phyloP scores from a whole-genome alignment of 768 basidiomycete species.

The Coprinopsis cinerea region DNA sequence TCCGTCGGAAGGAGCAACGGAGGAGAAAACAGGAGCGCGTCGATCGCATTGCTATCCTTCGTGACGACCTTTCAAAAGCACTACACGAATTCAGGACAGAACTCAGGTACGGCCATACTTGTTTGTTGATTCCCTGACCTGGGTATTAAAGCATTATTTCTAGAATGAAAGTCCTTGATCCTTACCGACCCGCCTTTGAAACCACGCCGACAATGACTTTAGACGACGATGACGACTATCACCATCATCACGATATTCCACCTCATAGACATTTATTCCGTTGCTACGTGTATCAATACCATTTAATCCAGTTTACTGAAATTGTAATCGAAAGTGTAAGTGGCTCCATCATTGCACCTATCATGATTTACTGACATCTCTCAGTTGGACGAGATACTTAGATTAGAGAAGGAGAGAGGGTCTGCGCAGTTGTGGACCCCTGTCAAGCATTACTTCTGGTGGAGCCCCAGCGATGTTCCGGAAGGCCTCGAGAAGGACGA shows the following conservation, averaged over 20 bases:
- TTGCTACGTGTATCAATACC: slow-evolving; percentile 68
- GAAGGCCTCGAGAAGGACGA: slow-evolving; percentile 42
- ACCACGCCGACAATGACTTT: slow-evolving; percentile 10
- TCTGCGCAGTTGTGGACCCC: slow-evolving; percentile 55
- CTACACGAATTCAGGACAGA: slow-evolving; percentile 44
- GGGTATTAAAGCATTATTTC: neutral
- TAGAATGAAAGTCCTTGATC: slow-evolving; percentile 51
- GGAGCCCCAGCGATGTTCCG: slow-evolving; percentile 40
- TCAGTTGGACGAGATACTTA: slow-evolving; percentile 55
- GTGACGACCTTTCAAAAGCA: slow-evolving; percentile 26
- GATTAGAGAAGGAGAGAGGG: slow-evolving; percentile 44
- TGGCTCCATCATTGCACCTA: neutral
- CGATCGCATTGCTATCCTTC: slow-evolving; percentile 30
- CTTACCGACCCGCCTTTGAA: slow-evolving; percentile 51
- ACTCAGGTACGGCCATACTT: slow-evolving; percentile 37
- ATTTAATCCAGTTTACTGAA: slow-evolving; percentile 34
- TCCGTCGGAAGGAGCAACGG: slow-evolving; percentile 26
- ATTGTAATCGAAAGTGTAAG: slow-evolving; percentile 38
- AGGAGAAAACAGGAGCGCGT: slow-evolving; percentile 25
- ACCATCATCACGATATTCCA: slow-evolving; percentile 30
- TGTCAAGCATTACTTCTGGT: slow-evolving; percentile 31
- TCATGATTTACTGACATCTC: slow-evolving; percentile 8
- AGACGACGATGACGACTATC: slow-evolving; percentile 20
- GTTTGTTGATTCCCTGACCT: neutral
- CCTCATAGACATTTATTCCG: slow-evolving; percentile 70